Evolutionary conservation across 495 filamentous ascomycete species (phyloP), one percentile per base, ranked within the genome.

Genomic region (Penicillium taxi): DNA sequence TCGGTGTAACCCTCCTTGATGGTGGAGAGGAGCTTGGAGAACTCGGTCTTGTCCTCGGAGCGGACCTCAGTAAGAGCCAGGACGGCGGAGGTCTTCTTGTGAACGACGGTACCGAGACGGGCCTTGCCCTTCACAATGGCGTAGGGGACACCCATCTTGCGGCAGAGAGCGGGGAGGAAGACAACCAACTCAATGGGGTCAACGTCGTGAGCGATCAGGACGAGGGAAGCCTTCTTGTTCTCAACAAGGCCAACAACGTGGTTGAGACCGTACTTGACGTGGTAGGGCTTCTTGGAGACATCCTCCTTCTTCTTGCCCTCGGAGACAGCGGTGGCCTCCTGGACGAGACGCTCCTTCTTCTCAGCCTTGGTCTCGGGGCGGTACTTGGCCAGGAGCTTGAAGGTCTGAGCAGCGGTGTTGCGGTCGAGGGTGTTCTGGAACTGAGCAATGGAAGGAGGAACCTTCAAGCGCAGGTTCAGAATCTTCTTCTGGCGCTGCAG

Each of bases 221-320:
- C 93, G 49, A 99, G 75, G 38, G 82, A 78, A 42, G 93, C 90
- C 82, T 99, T 99, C 86, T 96, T 99, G 77, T 96, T 96, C 82
- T 99, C 93, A 62, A 99, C 89, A 49, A 99, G 78, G 45, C 91
- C 93, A 50, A 99, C 93, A 55, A 99, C 91, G 76, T 99, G 93
- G 80, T 99, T 99, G 53, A 99, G 80, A 72, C 93, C 93, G 69
- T 94, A 96, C 81, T 99, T 96, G 77, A 90, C 91, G 56, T 83
- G 73, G 70, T 95, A 96, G 54, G 91, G 91, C 81, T 99, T 99
- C 85, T 96, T 96, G 82, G 77, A 83, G 56, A 93, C 89, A 63
- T 96, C 91, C 77, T 96, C 93, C 84, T 96, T 96, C 82, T 96
- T 96, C 82, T 96, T 94, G 66, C 93, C 93, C 66, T 96, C 87